Evolutionary conservation across 306 rosid genomes (phyloP), one percentile per base, ranked within the genome.

Genomic region (Clitoria ternatea): DNA sequence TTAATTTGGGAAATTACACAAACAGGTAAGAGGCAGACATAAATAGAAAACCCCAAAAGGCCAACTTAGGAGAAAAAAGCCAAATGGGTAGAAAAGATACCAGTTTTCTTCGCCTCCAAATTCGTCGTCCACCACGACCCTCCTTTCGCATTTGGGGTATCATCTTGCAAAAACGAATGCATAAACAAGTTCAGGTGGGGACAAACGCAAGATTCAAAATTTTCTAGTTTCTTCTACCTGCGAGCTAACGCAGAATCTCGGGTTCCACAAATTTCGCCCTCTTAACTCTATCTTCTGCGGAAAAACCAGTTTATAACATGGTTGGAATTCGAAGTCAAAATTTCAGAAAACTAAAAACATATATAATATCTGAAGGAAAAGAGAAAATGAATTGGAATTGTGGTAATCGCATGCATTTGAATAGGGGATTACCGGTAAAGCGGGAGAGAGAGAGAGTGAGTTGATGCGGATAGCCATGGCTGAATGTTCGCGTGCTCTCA

Each of bases 41-140:
- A 20, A 49, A 35, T 6, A 17, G 33, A 19, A 53, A 70, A 26
- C 18, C 4, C 10, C 10, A 12, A 69, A 55, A 43, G 8, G 11
- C 7, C 24, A 14, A 50, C 0, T 7, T 35, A 49, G 3, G 20
- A 69, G 36, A 69, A 52, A 67, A 79, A 62, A 2, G 45, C n/a
- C n/a, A 69, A 7, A 20, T n/a, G 29, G 60, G 54, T 5, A 49
- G 0, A 40, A n/a, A 53, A 5, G 13, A 20, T 85, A 93, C 96
- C 97, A 93, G 45, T 85, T 76, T 93, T 72, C 98, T 88, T 76
- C 97, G 83, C 61, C 89, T 84, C 98, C 97, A 90, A 30, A 93
- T 76, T 69, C 81, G 81, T 62, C 96, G 84, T 44, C 90, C 89
- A 23, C 90, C 89, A 23, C 70, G 61, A 67, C 15, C 49, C 23